A percentile compares a stretch with the other conserved stretches of the same genome.
Conservation (phyloP, 2,329 filamentous ascomycete species). For the Dothideomycetes sp. region DNA sequence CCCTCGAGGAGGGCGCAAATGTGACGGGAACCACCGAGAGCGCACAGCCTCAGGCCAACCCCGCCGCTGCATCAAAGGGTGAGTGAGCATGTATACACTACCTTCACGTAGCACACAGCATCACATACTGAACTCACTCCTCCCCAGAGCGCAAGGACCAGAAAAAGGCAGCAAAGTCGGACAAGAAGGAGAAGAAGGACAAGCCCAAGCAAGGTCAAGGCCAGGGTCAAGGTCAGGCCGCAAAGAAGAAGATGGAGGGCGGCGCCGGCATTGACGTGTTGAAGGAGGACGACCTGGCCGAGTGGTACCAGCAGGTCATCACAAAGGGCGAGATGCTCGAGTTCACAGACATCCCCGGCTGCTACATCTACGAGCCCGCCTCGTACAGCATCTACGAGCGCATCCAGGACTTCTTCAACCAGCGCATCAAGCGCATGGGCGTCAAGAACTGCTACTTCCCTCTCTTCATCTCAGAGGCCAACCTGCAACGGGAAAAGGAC, state of each 20-base stretch:
- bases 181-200: slow-evolving; percentile 7
- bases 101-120: too few species aligned
- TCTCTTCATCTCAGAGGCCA: slow-evolving; percentile 87
- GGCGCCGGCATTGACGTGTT: slow-evolving; percentile 69
- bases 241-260: slow-evolving; percentile 42
- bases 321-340: slow-evolving; percentile 96
- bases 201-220: slow-evolving; percentile 14
- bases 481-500: slow-evolving; percentile 77
- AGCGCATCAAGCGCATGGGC: slow-evolving; percentile 75
- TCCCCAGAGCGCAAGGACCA: slow-evolving; percentile 21
- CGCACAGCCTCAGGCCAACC: slow-evolving; percentile 11
- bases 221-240: slow-evolving; percentile 12
- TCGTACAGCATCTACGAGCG: slow-evolving; percentile 59
- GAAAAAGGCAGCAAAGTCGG: slow-evolving; percentile 17
- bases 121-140: not conserved
- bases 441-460: slow-evolving; percentile 96
- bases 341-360: slow-evolving; percentile 96
- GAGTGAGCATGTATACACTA: not conserved
- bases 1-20: not conserved
- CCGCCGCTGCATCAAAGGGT: slow-evolving; percentile 11
- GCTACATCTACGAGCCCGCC: slow-evolving; percentile 77
- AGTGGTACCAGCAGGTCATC: slow-evolving; percentile 97
- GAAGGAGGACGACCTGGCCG: slow-evolving; percentile 78
- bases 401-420: slow-evolving; percentile 48
- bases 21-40: slow-evolving; percentile 9